Conservation (phyloP, 371 early-diverging fungal genomes). For the Lichtheimia ornata region DNA sequence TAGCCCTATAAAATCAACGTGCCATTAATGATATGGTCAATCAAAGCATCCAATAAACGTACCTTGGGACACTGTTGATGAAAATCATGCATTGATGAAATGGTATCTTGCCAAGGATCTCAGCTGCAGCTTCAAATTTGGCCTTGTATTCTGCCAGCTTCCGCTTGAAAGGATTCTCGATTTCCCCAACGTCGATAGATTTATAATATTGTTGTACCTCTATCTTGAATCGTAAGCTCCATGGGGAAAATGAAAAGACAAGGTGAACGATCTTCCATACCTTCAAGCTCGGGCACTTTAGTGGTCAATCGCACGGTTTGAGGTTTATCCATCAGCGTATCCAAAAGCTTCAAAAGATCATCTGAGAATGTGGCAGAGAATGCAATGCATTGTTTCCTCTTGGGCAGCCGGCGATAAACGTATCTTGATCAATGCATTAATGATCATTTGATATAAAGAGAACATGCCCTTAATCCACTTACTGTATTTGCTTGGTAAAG, state of each 20-base stretch:
- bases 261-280: conserved; percentile 22
- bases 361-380: conserved; percentile 70
- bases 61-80: conserved; percentile 55
- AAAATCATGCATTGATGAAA: conserved; percentile 73
- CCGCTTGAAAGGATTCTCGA: conserved; percentile 14
- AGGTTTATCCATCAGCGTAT: conserved; percentile 46
- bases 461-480: conserved; percentile 2
- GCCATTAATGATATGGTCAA: background rate
- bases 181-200: conserved; percentile 12
- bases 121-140: conserved; percentile 54
- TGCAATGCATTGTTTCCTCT: conserved; percentile 56
- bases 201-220: conserved; percentile 64
- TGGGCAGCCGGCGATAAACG: conserved; percentile 28
- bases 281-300: conserved; percentile 59
- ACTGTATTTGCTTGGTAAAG: conserved; percentile 42
- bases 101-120: conserved; percentile 51
- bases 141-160: conserved; percentile 37
- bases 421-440: conserved; percentile 13
- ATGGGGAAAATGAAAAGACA: background rate
- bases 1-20: conserved; percentile 28
- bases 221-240: conserved; percentile 5
- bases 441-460: background rate
- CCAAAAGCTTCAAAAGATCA: conserved; percentile 38
- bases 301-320: conserved; percentile 58
- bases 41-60: background rate